These are phyloP conservation scores for Prunus mume DNA, from an alignment of 306 rosid species.

Conservation along the genomic window DNA sequence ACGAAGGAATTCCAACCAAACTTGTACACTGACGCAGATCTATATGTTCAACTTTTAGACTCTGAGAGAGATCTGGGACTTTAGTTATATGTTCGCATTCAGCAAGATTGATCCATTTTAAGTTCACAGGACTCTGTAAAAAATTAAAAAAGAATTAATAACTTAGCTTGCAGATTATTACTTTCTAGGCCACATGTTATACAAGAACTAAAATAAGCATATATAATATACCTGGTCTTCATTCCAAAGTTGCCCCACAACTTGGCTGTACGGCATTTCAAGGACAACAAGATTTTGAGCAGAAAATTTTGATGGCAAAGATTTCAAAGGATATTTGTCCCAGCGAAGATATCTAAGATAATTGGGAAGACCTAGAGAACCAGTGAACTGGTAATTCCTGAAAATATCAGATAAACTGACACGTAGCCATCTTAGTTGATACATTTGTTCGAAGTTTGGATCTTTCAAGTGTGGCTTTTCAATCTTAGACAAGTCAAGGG, in stretches of 20 bases:
- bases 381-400: too few relatives aligned
- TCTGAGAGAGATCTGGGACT: neutral
- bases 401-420: too few relatives aligned
- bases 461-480: neutral
- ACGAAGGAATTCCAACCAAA: neutral
- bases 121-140: neutral
- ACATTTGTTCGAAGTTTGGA: neutral
- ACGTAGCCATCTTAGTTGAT: too few relatives aligned
- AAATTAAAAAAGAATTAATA: neutral
- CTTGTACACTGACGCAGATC: neutral
- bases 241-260: too few relatives aligned
- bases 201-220: neutral
- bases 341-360: too few relatives aligned
- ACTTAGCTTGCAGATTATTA: neutral
- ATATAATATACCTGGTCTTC: too few relatives aligned
- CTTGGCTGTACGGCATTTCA: rapidly evolving
- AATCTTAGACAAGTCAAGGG: rapidly evolving
- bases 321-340: too few relatives aligned
- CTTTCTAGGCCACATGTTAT: neutral
- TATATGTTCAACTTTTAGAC: neutral
- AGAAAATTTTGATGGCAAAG: too few relatives aligned
- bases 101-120: neutral
- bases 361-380: too few relatives aligned
- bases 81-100: neutral
- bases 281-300: too few relatives aligned